Base-by-base conservation (phyloP, 2,329 filamentous ascomycete genomes). In the Aspergillus flavus region DNA sequence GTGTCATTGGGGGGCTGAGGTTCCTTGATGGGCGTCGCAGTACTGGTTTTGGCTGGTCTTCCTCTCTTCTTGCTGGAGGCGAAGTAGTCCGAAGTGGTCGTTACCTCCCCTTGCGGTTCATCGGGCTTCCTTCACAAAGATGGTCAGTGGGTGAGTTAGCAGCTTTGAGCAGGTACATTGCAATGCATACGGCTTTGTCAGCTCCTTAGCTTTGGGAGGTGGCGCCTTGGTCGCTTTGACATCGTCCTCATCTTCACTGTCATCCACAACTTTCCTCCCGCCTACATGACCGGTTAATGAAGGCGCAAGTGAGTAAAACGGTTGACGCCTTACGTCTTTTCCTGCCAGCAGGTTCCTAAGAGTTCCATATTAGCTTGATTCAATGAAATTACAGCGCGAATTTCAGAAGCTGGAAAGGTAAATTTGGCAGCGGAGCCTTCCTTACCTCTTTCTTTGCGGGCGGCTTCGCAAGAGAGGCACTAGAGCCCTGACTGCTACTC, bases 191-290 rank as follows among this genome's bases (percentile, higher is more conserved):
- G 83, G 77, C 62, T 83, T 75, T 62, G 78, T 80, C 62, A 71
- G 79, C 19, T 75, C 69, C 63, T 80, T 80, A 16, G 72, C 71
- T 52, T 81, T 80, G 4, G 78, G 70, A 48, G 69, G 70, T 59
- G 71, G 61, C 57, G 72, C 64, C 64, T 83, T 83, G 32, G 68
- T 64, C 36, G 77, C 78, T 21, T 66, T 60, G 19, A 65, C 80
- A 39, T 86, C 82, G 6, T 91, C 90, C 34, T 94, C 92, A 61
- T 94, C 91, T 50, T 91, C 90, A 67, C 92, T 94, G 66, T 96
- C 93, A 65, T 93, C 88, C 54, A 95, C 81, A 41, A 96, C 86
- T 72, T 91, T 93, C 62, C 91, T 87, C 57, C 78, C 82, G 26
- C 78, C 78, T 81, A 64, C 61, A 66, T 57, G 4, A 56, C 65